These are phyloP conservation scores for Dorcoceras hygrometricum DNA, from an alignment of 257 asterid genomes.

Conservation along the genomic window DNA sequence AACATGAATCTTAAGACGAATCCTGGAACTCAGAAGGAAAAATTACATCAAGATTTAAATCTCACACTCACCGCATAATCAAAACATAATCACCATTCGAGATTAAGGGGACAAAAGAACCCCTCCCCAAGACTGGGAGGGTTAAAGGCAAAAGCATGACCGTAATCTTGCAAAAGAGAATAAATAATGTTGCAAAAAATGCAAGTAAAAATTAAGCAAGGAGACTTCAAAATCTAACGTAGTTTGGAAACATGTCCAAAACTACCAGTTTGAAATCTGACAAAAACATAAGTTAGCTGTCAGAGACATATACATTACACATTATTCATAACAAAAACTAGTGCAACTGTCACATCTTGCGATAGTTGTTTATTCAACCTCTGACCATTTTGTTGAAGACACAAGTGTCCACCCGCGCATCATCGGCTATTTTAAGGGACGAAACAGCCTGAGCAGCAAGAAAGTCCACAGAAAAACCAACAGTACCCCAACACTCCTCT, in stretches of 20 bases:
- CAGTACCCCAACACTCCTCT: conserved; percentile 28
- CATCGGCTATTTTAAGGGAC: conserved; percentile 43
- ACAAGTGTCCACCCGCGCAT: conserved; percentile 31
- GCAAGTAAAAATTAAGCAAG: background rate
- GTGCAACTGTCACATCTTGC: background rate
- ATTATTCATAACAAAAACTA: conserved; percentile 36
- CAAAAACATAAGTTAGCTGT: conserved; percentile 18
- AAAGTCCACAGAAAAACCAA: conserved; percentile 32
- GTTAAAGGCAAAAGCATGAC: background rate
- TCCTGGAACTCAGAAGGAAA: too few relatives aligned
- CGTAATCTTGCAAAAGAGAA: background rate
- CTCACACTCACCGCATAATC: too few relatives aligned
- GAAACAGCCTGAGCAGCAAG: conserved; percentile 44
- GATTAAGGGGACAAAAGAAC: too few relatives aligned
- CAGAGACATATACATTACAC: conserved; percentile 24
- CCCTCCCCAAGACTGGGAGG: too few relatives aligned
- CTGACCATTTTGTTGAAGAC: conserved; percentile 27
- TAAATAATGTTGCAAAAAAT: background rate
- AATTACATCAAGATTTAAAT: too few relatives aligned
- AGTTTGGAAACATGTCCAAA: background rate
- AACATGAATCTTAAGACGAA: too few relatives aligned
- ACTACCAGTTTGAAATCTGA: conserved; percentile 24
- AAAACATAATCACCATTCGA: too few relatives aligned
- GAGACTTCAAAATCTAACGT: background rate
- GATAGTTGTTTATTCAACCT: conserved; percentile 16